A percentile compares a stretch with the other conserved stretches of the same genome.
Evolutionary conservation across 495 filamentous ascomycete species (phyloP).

Genomic region (Daldinia concentrica): DNA sequence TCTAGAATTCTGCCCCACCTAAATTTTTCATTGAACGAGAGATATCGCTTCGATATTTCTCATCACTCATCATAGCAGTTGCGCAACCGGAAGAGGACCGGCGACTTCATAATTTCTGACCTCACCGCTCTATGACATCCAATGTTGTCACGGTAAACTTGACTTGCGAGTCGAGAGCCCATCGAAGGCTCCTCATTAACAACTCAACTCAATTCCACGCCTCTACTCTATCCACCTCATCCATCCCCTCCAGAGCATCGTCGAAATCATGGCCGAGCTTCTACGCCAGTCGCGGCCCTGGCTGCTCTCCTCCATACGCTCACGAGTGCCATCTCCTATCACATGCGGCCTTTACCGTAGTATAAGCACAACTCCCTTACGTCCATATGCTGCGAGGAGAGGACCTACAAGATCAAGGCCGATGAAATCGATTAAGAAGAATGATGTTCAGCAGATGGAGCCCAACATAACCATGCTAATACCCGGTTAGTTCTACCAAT

Average conservation of each 20-base stretch:
- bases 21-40: constrained; percentile 24
- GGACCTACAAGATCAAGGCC: neutral
- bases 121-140: neutral
- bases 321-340: constrained; percentile 6
- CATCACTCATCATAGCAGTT: neutral
- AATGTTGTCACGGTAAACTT: neutral
- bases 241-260: too few species aligned
- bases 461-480: constrained; percentile 21
- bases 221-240: neutral
- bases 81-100: neutral
- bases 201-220: neutral
- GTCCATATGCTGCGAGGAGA: constrained; percentile 7
- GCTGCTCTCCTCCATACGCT: constrained; percentile 15
- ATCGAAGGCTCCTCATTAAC: neutral
- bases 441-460: neutral
- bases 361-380: constrained; percentile 15
- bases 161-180: neutral
- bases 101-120: neutral
- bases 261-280: constrained; percentile 27
- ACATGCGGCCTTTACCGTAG: constrained; percentile 7
- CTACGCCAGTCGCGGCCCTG: constrained; percentile 30
- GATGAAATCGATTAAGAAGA: neutral
- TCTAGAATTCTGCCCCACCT: constrained; percentile 14
- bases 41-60: neutral
- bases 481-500: constrained; percentile 28